These are phyloP conservation scores for Athelia sp. DNA, from an alignment of 1,284 basidiomycete genomes.

Conservation along the genomic window DNA sequence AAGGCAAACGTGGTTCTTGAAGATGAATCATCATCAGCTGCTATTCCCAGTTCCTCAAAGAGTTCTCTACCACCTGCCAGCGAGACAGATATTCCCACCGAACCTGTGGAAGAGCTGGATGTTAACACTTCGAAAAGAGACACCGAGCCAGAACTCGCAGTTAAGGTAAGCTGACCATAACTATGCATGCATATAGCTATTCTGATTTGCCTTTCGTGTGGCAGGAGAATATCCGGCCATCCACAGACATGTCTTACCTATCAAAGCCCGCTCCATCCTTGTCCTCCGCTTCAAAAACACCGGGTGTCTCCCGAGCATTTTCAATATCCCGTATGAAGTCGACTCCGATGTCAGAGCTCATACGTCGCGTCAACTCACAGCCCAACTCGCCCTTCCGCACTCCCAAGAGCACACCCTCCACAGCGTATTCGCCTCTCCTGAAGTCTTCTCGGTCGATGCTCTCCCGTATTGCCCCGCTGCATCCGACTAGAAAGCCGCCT, in stretches of 20 bases:
- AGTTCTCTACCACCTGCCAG: constrained; percentile 3
- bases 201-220: background rate
- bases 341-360: constrained; percentile 69
- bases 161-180: background rate
- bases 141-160: background rate
- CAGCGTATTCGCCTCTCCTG: constrained; percentile 56
- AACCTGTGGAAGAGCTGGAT: background rate
- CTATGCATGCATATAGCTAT: background rate
- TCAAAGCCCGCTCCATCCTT: constrained; percentile 5
- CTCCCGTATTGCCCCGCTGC: constrained; percentile 66
- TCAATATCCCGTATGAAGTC: constrained; percentile 39
- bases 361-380: constrained; percentile 61
- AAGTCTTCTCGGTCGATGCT: constrained; percentile 60
- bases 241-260: background rate
- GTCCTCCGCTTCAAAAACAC: constrained; percentile 16
- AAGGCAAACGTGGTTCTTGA: background rate
- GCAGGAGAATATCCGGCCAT: background rate
- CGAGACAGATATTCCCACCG: background rate
- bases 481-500: constrained; percentile 64
- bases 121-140: background rate
- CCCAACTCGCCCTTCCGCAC: constrained; percentile 46
- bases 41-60: constrained; percentile 6
- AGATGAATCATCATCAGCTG: background rate
- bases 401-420: constrained; percentile 16
- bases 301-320: constrained; percentile 22